Evolutionary conservation across 2,329 filamentous ascomycete species (phyloP).

Genomic region (Xylaria arbuscula): DNA sequence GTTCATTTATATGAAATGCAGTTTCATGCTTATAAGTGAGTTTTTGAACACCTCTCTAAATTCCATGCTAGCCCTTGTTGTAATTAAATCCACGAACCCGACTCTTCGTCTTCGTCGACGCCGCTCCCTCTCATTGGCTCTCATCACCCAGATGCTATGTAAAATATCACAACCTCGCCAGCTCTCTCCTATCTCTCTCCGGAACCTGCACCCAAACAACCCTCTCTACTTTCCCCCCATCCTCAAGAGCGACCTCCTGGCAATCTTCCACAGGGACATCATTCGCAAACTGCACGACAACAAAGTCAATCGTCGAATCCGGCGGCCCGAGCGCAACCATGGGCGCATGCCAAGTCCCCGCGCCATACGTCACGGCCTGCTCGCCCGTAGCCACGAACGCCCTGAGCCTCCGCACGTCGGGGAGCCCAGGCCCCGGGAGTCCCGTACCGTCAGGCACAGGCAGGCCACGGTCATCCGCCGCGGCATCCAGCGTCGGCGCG

Average conservation of each 20-base stretch:
- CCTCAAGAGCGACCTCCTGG: conserved; percentile 72
- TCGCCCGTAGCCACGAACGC: conserved; percentile 82
- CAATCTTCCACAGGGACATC: conserved; percentile 86
- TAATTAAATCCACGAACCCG: background rate
- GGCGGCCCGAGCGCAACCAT: conserved; percentile 83
- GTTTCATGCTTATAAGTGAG: background rate
- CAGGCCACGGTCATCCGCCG: conserved; percentile 52
- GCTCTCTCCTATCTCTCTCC: conserved; percentile 23
- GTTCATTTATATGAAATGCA: background rate
- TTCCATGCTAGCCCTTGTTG: background rate
- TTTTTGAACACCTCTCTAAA: background rate
- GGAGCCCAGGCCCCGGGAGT: conserved; percentile 71
- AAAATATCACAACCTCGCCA: conserved; percentile 23
- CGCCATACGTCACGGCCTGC: conserved; percentile 91
- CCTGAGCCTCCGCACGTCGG: conserved; percentile 75
- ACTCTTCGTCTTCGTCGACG: background rate
- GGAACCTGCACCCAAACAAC: conserved; percentile 46
- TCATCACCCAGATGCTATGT: background rate
- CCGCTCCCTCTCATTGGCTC: background rate
- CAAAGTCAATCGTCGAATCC: conserved; percentile 77
- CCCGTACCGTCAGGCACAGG: conserved; percentile 49
- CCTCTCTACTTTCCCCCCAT: conserved; percentile 51
- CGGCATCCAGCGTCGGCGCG: conserved; percentile 75
- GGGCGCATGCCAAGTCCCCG: conserved; percentile 94
- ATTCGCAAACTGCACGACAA: conserved; percentile 90